These are phyloP conservation scores for Gilbertella persicaria DNA, from an alignment of 371 early-diverging fungal species.

Conservation along the genomic window DNA sequence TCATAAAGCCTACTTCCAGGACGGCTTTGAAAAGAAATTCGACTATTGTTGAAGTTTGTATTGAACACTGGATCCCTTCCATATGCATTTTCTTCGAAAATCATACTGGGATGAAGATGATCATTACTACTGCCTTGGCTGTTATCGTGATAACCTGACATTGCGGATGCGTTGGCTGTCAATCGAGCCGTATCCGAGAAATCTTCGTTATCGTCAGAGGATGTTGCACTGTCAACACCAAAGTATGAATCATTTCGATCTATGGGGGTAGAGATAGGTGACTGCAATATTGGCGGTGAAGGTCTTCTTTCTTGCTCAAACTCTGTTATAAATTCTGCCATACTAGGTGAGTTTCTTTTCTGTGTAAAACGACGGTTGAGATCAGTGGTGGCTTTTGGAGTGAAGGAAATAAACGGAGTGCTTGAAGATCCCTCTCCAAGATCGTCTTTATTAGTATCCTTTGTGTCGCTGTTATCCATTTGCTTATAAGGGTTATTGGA, in stretches of 20 bases:
- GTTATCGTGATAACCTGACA: slow-evolving; percentile 10
- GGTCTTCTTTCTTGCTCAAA: slow-evolving; percentile 26
- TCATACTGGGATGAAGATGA: neutral
- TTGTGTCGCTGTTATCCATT: slow-evolving; percentile 1
- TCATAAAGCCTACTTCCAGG: slow-evolving; percentile 15
- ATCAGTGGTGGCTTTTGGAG: slow-evolving; percentile 7
- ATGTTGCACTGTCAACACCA: slow-evolving; percentile 1
- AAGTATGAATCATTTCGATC: neutral
- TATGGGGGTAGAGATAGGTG: neutral
- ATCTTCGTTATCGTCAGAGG: slow-evolving; percentile 25
- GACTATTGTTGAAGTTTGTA: neutral
- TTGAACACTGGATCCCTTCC: neutral
- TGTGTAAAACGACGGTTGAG: slow-evolving; percentile 20
- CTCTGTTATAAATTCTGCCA: slow-evolving; percentile 25
- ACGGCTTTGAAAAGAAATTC: slow-evolving; percentile 10
- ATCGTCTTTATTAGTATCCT: neutral
- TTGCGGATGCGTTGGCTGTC: slow-evolving; percentile 32
- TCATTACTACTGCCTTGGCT: neutral
- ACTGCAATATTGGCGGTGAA: neutral
- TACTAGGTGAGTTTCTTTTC: slow-evolving; percentile 10
- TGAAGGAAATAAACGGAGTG: slow-evolving; percentile 15
- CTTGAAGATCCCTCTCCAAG: neutral
- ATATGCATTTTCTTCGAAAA: slow-evolving; percentile 1
- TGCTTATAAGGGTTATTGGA: slow-evolving; percentile 3
- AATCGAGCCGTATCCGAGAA: slow-evolving; percentile 46